Base-by-base conservation (phyloP, 1,284 basidiomycete genomes). In the Pterulicium gracile region DNA sequence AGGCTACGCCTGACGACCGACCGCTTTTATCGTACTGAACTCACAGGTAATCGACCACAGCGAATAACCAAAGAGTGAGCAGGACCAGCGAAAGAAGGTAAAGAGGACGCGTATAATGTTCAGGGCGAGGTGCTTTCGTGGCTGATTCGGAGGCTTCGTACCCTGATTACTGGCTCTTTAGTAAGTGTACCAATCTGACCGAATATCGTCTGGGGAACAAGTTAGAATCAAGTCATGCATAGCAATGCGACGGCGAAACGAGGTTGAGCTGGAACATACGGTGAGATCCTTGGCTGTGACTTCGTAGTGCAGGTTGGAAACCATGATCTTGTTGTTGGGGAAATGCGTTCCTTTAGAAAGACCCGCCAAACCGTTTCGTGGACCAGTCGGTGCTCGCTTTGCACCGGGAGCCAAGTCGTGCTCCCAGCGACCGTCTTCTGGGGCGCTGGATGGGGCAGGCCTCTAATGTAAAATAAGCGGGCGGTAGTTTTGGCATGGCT, bases 11-110 rank as follows among this genome's bases (percentile, higher is more conserved):
- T 21, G 78, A 81, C 43, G 94, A 96, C 59, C 94, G 87, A 55
- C 94, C 94, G 57, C 91, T 94, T 59, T 86, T 83, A 70, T 97
- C 94, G 68, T 93, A 98, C 93, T 96, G 72, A 61, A 64, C 61
- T 54, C 59, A 57, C 55, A 48, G 56, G 58, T 65, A 65, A 60
- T 57, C 54, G 57, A 66, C 65, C 64, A 63, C 63, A 69, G 62
- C 62, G 61, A 56, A 63, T 62, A 60, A 58, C 61, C 58, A 53
- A 55, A 55, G 58, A 52, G 50, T 59, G 62, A 60, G 64, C 58
- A 53, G 48, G 61, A 61, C 54, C 57, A 56, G 61, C 60, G 43
- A 46, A 47, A 44, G 44, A 52, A 49, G 41, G 50, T 49, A 44
- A 51, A 52, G 49, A 47, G 48, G 39, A 41, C 13, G 19, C 43